These are phyloP conservation scores for Curvularia hawaiiensis DNA, from an alignment of 2,329 filamentous ascomycete genomes.

Conservation along the genomic window DNA sequence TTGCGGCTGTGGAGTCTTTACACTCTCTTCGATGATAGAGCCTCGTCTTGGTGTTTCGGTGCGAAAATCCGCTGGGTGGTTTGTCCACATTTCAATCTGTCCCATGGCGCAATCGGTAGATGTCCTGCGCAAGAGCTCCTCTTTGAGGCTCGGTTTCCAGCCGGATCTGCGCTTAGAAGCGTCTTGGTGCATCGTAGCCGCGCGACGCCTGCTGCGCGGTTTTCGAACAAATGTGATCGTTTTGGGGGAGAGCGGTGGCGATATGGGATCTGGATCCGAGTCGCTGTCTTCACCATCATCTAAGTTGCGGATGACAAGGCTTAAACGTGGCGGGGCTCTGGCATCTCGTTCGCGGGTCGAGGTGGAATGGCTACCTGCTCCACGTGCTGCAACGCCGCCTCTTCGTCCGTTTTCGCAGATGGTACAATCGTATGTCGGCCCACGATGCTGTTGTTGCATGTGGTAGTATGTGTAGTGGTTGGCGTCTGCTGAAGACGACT, in stretches of 20 bases:
- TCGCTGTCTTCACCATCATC: constrained; percentile 22
- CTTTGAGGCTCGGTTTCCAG: constrained; percentile 36
- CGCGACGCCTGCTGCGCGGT: constrained; percentile 6
- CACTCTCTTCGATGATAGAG: not conserved
- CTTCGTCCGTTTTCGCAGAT: constrained; percentile 23
- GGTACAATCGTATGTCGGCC: constrained; percentile 17
- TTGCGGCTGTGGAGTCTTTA: not conserved
- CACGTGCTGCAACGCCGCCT: constrained; percentile 36
- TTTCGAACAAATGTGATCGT: constrained; percentile 9
- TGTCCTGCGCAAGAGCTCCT: constrained; percentile 19
- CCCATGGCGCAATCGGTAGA: constrained; percentile 20
- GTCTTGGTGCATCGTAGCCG: constrained; percentile 17
- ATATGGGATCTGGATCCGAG: constrained; percentile 10
- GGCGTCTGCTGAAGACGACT: not conserved
- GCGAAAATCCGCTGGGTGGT: not conserved
- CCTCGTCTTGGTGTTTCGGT: not conserved
- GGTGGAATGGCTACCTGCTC: constrained; percentile 20
- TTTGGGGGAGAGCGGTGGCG: constrained; percentile 25
- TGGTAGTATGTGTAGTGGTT: not conserved
- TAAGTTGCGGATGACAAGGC: constrained; percentile 21
- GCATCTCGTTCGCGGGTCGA: constrained; percentile 8
- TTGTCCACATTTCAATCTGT: constrained; percentile 2
- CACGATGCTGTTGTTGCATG: not conserved
- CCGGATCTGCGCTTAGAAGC: constrained; percentile 23
- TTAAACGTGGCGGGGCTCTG: constrained; percentile 26